These are phyloP conservation scores for Neurospora sp. DNA, from an alignment of 495 filamentous ascomycete genomes.

Conservation along the genomic window DNA sequence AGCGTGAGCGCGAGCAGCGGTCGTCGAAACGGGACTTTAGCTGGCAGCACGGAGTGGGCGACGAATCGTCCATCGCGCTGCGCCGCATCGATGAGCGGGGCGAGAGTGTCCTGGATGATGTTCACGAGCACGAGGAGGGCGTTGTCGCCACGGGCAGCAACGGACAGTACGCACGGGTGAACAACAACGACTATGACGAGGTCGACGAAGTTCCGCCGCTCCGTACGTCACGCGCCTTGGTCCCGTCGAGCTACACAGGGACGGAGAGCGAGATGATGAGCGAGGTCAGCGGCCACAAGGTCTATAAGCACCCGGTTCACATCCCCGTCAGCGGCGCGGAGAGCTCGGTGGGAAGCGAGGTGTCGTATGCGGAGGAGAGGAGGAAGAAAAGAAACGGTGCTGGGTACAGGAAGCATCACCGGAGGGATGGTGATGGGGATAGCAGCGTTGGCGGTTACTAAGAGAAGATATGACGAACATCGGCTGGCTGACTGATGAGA, in stretches of 20 bases:
- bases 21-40: slow-evolving; percentile 34
- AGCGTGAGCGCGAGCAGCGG: neutral
- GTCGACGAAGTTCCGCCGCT: slow-evolving; percentile 15
- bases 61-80: slow-evolving; percentile 16
- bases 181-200: neutral
- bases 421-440: slow-evolving; percentile 1
- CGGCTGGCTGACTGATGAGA: neutral
- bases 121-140: slow-evolving; percentile 5
- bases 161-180: neutral
- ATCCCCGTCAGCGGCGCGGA: slow-evolving; percentile 41
- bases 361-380: slow-evolving; percentile 25
- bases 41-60: slow-evolving; percentile 34
- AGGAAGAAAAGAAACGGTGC: slow-evolving; percentile 22
- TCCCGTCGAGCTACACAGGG: slow-evolving; percentile 19
- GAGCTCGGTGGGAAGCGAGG: slow-evolving; percentile 13
- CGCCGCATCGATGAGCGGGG: slow-evolving; percentile 21
- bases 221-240: slow-evolving; percentile 28
- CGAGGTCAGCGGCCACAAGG: slow-evolving; percentile 59
- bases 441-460: neutral
- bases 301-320: slow-evolving; percentile 70
- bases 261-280: slow-evolving; percentile 45
- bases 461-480: neutral
- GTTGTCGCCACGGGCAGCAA: slow-evolving; percentile 1
- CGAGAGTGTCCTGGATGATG: neutral
- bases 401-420: slow-evolving; percentile 8